These are phyloP conservation scores for Barbarea vulgaris DNA, from an alignment of 345 rosid genomes.

Conservation along the genomic window DNA sequence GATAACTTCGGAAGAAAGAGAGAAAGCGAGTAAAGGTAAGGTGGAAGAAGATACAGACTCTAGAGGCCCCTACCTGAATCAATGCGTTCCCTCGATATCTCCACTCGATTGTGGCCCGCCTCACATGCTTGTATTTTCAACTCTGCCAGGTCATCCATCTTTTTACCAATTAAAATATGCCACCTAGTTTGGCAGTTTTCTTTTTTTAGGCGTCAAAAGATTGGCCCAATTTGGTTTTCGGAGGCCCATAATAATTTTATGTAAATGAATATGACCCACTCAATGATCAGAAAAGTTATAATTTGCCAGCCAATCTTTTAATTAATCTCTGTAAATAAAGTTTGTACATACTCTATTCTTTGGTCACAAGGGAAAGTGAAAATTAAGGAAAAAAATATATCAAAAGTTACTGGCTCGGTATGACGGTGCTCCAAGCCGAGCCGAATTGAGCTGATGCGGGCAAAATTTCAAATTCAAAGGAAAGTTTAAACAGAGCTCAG, in stretches of 20 bases:
- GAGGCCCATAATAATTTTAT: constrained; percentile 7
- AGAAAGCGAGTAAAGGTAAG: constrained; percentile 10
- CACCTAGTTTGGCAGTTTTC: not conserved
- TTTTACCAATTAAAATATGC: not conserved
- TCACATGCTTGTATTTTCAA: constrained; percentile 14
- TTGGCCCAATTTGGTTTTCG: constrained; percentile 13
- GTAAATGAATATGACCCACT: not conserved
- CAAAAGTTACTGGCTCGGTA: constrained; percentile 13
- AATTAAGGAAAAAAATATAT: not conserved
- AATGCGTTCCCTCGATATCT: constrained; percentile 22
- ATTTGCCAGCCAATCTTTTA: constrained; percentile 1
- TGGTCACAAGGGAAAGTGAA: constrained; percentile 8
- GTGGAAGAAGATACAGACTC: constrained; percentile 16
- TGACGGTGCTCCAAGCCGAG: not conserved
- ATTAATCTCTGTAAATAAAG: constrained; percentile 22
- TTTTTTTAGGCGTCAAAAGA: not conserved
- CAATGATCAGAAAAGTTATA: not conserved
- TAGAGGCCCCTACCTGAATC: constrained; percentile 22
- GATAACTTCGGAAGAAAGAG: not conserved
- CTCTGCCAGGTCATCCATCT: not conserved
- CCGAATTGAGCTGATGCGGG: not conserved
- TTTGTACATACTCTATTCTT: constrained; percentile 28
- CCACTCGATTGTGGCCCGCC: constrained; percentile 26
- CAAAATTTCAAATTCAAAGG: constrained; percentile 26
- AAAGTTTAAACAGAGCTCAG: not conserved